phyloP scores from a whole-genome alignment of 176 grass and related monocot genomes.

The Carex parvula region DNA sequence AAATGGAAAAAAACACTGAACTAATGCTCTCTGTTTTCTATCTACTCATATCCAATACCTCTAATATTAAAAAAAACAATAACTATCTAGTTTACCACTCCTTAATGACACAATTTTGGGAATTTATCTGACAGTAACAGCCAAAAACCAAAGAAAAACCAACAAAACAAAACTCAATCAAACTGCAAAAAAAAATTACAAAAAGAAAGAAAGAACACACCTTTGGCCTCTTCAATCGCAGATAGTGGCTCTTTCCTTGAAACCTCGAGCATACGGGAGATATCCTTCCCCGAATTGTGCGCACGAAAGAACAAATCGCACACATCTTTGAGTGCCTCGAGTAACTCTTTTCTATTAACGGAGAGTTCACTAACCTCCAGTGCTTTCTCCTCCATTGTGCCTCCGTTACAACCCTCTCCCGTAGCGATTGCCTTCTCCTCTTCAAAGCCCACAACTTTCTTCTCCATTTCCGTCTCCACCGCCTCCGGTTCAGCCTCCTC shows the following conservation, averaged over 20 bases:
- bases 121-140: background rate
- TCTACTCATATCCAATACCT: background rate
- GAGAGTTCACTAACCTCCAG: conserved; percentile 49
- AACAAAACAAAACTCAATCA: conserved; percentile 1
- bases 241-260: conserved; percentile 28
- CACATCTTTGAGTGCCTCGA: conserved; percentile 70
- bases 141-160: background rate
- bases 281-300: conserved; percentile 68
- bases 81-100: background rate
- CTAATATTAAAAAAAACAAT: background rate
- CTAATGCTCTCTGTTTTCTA: background rate
- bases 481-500: conserved; percentile 49
- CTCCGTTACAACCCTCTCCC: conserved; percentile 31
- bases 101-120: background rate
- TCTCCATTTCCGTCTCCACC: background rate
- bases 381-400: conserved; percentile 29
- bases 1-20: background rate
- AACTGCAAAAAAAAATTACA: background rate
- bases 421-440: conserved; percentile 14
- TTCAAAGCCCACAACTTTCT: background rate
- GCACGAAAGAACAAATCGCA: conserved; percentile 74
- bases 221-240: conserved; percentile 64
- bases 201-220: conserved; percentile 46
- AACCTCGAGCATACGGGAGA: conserved; percentile 81
- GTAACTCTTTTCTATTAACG: conserved; percentile 53